Evolutionary conservation across 352 stramenopile genomes (phyloP).

Genomic region (Peronospora destructor): DNA sequence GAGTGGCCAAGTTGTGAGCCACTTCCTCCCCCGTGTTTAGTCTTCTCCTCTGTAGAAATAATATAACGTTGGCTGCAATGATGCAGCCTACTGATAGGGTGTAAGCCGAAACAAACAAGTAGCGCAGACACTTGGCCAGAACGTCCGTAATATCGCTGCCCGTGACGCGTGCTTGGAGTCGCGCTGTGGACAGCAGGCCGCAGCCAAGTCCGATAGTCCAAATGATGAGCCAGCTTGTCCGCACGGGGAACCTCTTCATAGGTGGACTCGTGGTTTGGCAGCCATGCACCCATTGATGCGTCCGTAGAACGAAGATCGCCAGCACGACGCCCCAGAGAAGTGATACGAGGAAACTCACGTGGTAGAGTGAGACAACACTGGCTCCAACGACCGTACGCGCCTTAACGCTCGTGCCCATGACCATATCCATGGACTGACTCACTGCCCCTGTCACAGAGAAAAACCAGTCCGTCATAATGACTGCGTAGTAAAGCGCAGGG

Average conservation of each 20-base stretch:
- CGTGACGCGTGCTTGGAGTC: slow-evolving; percentile 23
- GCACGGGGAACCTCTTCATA: slow-evolving; percentile 36
- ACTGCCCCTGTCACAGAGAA: slow-evolving; percentile 44
- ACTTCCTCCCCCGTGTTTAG: slow-evolving; percentile 11
- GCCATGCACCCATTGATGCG: slow-evolving; percentile 11
- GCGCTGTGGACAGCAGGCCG: slow-evolving; percentile 33
- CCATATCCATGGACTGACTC: slow-evolving; percentile 48
- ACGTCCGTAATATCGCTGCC: slow-evolving; percentile 9
- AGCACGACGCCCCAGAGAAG: slow-evolving; percentile 48
- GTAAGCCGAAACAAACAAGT: slow-evolving; percentile 30
- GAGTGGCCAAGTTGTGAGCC: slow-evolving; percentile 5
- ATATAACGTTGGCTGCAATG: slow-evolving; percentile 25
- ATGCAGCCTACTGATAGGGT: slow-evolving; percentile 30
- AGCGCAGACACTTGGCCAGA: slow-evolving; percentile 18
- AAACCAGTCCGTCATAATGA: slow-evolving; percentile 52
- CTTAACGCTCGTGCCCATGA: slow-evolving; percentile 34
- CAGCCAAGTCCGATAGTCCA: slow-evolving; percentile 41
- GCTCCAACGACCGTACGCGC: slow-evolving; percentile 37
- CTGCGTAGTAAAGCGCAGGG: slow-evolving; percentile 47
- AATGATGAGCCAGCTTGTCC: slow-evolving; percentile 36
- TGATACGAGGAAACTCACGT: slow-evolving; percentile 36
- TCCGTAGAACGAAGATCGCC: slow-evolving; percentile 38
- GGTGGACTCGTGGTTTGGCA: slow-evolving; percentile 11
- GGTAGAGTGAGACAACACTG: slow-evolving; percentile 31
- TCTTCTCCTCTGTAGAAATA: slow-evolving; percentile 23